Conservation (phyloP, 768 basidiomycete genomes). For the Sistotremastrum suecicum region DNA sequence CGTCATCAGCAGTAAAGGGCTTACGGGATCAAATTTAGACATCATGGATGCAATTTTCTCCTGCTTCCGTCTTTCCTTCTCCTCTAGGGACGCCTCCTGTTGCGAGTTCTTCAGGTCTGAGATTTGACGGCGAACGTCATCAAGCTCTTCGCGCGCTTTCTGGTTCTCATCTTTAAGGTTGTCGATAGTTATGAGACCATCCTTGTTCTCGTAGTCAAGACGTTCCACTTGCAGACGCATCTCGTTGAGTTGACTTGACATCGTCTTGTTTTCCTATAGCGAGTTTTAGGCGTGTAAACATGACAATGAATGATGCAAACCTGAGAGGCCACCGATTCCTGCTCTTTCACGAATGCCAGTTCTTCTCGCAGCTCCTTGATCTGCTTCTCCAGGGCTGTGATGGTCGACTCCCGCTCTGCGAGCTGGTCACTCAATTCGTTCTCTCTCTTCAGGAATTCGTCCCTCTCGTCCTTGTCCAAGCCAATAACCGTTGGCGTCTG, state of each 20-base stretch:
- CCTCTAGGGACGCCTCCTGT: constrained; percentile 79
- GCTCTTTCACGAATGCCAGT: constrained; percentile 79
- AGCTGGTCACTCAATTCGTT: constrained; percentile 91
- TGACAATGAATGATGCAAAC: constrained; percentile 22
- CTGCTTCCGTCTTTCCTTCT: constrained; percentile 97
- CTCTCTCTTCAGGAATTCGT: constrained; percentile 92
- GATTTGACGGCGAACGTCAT: constrained; percentile 74
- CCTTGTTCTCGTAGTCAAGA: constrained; percentile 92
- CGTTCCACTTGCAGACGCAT: constrained; percentile 83
- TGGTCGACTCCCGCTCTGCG: constrained; percentile 78
- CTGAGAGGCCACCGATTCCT: constrained; percentile 66
- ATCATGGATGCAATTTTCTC: constrained; percentile 99
- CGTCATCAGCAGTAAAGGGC: constrained; percentile 16
- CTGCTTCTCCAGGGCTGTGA: constrained; percentile 70
- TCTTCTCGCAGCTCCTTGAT: constrained; percentile 85
- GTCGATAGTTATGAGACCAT: constrained; percentile 82
- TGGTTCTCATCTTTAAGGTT: constrained; percentile 89
- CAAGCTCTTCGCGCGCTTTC: constrained; percentile 77
- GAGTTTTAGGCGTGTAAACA: constrained; percentile 2
- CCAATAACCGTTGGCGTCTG: constrained; percentile 84
- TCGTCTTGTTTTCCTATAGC: constrained; percentile 77
- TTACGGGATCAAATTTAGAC: constrained; percentile 93
- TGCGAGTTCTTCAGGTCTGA: constrained; percentile 67
- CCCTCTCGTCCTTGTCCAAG: constrained; percentile 91
- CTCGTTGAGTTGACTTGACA: constrained; percentile 89